These are phyloP conservation scores for Aspergillus baeticus DNA, from an alignment of 495 filamentous ascomycete species.

Conservation along the genomic window DNA sequence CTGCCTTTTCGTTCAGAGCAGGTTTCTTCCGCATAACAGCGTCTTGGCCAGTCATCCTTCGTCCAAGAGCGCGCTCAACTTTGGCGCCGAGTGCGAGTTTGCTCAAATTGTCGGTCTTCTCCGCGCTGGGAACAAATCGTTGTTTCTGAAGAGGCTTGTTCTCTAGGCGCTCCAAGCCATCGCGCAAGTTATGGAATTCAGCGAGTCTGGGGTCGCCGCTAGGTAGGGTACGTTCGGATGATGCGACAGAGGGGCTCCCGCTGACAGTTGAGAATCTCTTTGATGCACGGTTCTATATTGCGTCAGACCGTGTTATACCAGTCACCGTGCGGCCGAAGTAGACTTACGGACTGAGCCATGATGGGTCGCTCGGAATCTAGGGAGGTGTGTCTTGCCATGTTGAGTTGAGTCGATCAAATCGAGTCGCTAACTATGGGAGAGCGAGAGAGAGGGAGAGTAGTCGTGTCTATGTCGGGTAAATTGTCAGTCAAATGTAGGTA, in stretches of 20 bases:
- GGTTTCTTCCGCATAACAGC: constrained; percentile 71
- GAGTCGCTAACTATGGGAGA: not conserved
- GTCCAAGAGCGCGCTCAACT: constrained; percentile 84
- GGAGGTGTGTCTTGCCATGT: constrained; percentile 61
- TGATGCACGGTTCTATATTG: constrained; percentile 60
- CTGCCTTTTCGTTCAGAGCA: constrained; percentile 48
- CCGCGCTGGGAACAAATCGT: constrained; percentile 75
- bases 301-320: constrained; percentile 14
- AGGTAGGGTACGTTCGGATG: constrained; percentile 58
- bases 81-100: constrained; percentile 93
- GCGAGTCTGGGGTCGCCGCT: constrained; percentile 55
- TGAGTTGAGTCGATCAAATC: not conserved
- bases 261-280: constrained; percentile 81
- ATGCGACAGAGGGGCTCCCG: constrained; percentile 68
- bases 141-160: constrained; percentile 83
- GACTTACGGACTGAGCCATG: constrained; percentile 71
- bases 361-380: constrained; percentile 74
- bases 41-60: constrained; percentile 89
- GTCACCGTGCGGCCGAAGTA: constrained; percentile 8
- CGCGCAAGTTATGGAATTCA: constrained; percentile 79
- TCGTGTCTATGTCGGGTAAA: not conserved
- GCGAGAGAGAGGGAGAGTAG: no score
- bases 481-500: not conserved
- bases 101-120: constrained; percentile 83
- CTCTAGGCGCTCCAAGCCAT: constrained; percentile 84